These are phyloP conservation scores for Thozetella sp. DNA, from an alignment of 495 filamentous ascomycete genomes.

Conservation along the genomic window DNA sequence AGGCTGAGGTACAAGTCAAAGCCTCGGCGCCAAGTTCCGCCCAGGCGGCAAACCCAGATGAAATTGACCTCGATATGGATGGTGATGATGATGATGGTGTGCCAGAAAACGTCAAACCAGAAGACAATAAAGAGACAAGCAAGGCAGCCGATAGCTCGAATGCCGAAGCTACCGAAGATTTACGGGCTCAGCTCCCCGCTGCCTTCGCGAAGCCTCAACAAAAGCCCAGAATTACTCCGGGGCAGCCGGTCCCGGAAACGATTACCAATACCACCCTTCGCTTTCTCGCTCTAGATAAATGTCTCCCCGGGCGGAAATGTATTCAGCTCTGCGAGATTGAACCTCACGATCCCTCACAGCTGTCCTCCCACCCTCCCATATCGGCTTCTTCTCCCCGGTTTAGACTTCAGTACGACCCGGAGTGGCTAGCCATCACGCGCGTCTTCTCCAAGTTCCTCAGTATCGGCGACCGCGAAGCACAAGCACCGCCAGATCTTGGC, in stretches of 20 bases:
- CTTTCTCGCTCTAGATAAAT: conserved; percentile 93
- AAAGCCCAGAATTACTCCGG: conserved; percentile 29
- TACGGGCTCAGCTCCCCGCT: conserved; percentile 68
- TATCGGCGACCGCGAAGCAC: conserved; percentile 56
- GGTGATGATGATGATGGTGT: conserved; percentile 46
- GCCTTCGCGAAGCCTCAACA: conserved; percentile 54
- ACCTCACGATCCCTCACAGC: conserved; percentile 32
- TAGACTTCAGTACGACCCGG: conserved; percentile 78
- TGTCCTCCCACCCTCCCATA: conserved; percentile 12
- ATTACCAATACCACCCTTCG: conserved; percentile 76
- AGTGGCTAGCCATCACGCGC: conserved; percentile 93
- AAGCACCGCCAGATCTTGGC: conserved; percentile 55
- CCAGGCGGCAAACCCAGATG: conserved; percentile 41
- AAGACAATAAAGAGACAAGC: conserved; percentile 2
- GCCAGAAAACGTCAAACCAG: background rate
- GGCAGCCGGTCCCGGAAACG: conserved; percentile 44
- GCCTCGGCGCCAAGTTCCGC: background rate
- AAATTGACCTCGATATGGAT: conserved; percentile 58
- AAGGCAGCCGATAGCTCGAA: background rate
- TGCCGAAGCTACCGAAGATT: conserved; percentile 50
- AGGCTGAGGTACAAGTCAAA: background rate
- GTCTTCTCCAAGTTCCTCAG: conserved; percentile 65
- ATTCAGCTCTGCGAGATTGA: conserved; percentile 71
- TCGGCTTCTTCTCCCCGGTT: conserved; percentile 19
- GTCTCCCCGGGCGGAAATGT: conserved; percentile 74